These are phyloP conservation scores for Agmasoma carcini DNA, from an alignment of 371 early-diverging fungal genomes.

Conservation along the genomic window DNA sequence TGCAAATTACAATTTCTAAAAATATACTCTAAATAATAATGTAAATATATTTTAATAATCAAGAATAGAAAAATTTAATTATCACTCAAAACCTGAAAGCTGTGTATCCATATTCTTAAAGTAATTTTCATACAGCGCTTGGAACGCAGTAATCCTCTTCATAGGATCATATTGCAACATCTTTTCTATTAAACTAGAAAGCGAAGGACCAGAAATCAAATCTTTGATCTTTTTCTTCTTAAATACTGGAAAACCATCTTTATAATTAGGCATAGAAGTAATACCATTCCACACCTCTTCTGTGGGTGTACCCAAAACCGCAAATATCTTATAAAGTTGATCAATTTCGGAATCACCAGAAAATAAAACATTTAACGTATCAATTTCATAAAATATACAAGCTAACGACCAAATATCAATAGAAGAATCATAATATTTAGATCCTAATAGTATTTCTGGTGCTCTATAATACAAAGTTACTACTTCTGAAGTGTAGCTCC, in stretches of 20 bases:
- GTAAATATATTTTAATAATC: too few species aligned
- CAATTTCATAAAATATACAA: constrained; percentile 94
- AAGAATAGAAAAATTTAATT: too few species aligned
- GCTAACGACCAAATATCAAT: constrained; percentile 91
- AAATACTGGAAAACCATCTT: constrained; percentile 46
- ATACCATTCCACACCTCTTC: constrained; percentile 84
- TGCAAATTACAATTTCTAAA: too few species aligned
- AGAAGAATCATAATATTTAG: constrained; percentile 49
- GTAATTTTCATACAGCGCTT: constrained; percentile 79
- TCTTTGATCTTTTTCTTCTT: constrained; percentile 46
- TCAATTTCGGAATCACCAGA: constrained; percentile 94
- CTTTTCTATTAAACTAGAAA: constrained; percentile 67
- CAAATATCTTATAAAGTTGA: constrained; percentile 95
- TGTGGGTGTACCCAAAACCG: constrained; percentile 87
- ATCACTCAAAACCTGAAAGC: too few species aligned
- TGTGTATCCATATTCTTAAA: constrained; percentile 69
- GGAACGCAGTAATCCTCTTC: constrained; percentile 69
- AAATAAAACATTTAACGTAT: constrained; percentile 81
- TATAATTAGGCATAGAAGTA: constrained; percentile 62
- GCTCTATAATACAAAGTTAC: constrained; percentile 54
- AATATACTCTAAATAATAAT: too few species aligned
- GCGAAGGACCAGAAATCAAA: constrained; percentile 56
- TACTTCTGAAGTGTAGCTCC: constrained; percentile 49
- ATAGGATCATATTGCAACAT: constrained; percentile 81
- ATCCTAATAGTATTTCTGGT: constrained; percentile 51